phyloP scores from a whole-genome alignment of 805 yeast species.

The Metschnikowia amazonensis region DNA sequence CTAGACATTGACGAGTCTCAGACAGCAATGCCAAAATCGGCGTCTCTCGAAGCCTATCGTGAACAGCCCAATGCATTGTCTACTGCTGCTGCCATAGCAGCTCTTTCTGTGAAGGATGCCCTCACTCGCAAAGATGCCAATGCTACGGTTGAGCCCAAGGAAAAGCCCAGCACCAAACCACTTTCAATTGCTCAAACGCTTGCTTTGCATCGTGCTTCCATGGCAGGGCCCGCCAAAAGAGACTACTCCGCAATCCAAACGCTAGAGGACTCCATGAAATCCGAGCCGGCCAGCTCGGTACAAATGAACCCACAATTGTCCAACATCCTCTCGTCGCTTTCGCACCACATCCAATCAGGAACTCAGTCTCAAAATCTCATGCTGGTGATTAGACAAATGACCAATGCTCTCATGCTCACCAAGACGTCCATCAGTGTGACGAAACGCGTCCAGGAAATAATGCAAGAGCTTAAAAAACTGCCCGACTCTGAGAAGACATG shows the following conservation, averaged over 20 bases:
- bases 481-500: constrained; percentile 23
- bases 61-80: constrained; percentile 8
- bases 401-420: constrained; percentile 26
- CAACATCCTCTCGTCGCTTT: constrained; percentile 29
- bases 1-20: constrained; percentile 28
- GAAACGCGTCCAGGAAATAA: constrained; percentile 11
- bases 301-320: constrained; percentile 30
- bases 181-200: constrained; percentile 59
- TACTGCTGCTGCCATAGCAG: constrained; percentile 16
- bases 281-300: constrained; percentile 4
- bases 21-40: not conserved
- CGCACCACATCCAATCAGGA: constrained; percentile 28
- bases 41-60: constrained; percentile 2
- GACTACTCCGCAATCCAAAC: constrained; percentile 29
- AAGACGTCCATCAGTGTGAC: constrained; percentile 13
- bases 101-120: constrained; percentile 10
- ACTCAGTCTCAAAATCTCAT: constrained; percentile 23
- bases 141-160: constrained; percentile 2
- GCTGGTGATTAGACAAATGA: constrained; percentile 39
- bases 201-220: constrained; percentile 49
- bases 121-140: constrained; percentile 2
- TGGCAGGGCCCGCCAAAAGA: constrained; percentile 29
- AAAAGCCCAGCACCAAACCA: constrained; percentile 20
- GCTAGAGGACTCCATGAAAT: constrained; percentile 22
- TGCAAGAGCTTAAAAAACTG: constrained; percentile 15